Evolutionary conservation across 257 asterid species (phyloP).

Genomic region (Plantago ovata): DNA sequence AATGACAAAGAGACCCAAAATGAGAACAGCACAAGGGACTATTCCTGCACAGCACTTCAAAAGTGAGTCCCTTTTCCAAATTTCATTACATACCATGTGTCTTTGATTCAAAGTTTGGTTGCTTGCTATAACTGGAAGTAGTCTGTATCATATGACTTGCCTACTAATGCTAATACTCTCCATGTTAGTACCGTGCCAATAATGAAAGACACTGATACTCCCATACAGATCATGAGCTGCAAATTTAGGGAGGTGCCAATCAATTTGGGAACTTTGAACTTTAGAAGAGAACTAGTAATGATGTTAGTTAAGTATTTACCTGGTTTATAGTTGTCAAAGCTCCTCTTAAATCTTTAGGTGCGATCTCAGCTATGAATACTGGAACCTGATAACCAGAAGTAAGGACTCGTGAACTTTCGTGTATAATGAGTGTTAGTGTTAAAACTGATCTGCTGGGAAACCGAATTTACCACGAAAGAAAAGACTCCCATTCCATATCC

Average conservation of each 20-base stretch:
- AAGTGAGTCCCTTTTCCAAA: constrained; percentile 15
- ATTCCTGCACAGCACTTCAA: constrained; percentile 49
- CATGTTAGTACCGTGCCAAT: constrained; percentile 75
- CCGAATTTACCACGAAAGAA: constrained; percentile 63
- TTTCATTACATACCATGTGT: neutral
- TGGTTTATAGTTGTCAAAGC: constrained; percentile 79
- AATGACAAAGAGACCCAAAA: constrained; percentile 60
- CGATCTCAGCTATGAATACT: constrained; percentile 83
- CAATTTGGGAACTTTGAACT: neutral
- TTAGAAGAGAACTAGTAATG: no score
- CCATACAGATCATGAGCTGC: constrained; percentile 83
- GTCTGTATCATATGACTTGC: constrained; percentile 27
- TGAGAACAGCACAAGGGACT: constrained; percentile 65
- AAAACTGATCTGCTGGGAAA: neutral
- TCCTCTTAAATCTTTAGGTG: constrained; percentile 85
- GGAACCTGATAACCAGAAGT: constrained; percentile 53
- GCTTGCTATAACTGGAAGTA: neutral
- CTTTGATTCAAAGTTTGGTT: neutral
- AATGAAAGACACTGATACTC: constrained; percentile 85
- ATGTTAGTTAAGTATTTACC: constrained; percentile 32
- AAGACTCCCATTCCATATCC: constrained; percentile 98
- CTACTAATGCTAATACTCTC: constrained; percentile 74
- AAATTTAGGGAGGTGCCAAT: neutral
- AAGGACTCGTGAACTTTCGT: neutral
- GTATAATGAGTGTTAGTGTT: neutral